phyloP scores from a whole-genome alignment of 2,329 filamentous ascomycete genomes.

The Cryphonectria naterciae region DNA sequence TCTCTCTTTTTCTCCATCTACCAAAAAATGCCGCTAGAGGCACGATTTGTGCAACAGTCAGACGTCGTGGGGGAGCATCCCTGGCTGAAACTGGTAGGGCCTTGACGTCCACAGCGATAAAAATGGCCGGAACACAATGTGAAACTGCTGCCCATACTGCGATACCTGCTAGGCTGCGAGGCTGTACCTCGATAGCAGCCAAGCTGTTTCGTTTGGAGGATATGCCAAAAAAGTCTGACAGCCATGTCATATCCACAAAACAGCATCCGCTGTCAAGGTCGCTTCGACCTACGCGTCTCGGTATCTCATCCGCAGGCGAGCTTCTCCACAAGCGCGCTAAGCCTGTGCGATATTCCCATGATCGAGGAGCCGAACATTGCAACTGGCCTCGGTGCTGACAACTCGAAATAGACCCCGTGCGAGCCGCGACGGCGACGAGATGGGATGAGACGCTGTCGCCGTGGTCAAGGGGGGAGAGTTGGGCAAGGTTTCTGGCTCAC shows the following conservation, averaged over 20 bases:
- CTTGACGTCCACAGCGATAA: constrained; percentile 30
- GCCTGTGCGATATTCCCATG: constrained; percentile 14
- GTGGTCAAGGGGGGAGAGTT: neutral
- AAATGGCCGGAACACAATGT: constrained; percentile 34
- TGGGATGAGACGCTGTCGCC: constrained; percentile 14
- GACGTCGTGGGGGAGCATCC: constrained; percentile 31
- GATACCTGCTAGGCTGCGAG: constrained; percentile 17
- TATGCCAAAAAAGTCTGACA: constrained; percentile 9
- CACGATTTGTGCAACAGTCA: neutral
- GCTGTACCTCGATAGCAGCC: constrained; percentile 7
- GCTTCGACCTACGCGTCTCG: constrained; percentile 20
- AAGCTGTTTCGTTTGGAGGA: constrained; percentile 7
- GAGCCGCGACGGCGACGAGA: neutral
- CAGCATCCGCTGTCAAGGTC: neutral
- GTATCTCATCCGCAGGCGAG: constrained; percentile 13
- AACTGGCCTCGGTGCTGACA: constrained; percentile 2
- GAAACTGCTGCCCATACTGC: constrained; percentile 39
- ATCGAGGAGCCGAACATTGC: constrained; percentile 1
- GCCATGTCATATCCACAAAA: neutral
- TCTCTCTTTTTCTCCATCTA: neutral
- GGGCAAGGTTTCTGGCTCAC: neutral
- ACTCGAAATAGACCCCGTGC: constrained; percentile 1
- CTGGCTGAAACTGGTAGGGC: constrained; percentile 37
- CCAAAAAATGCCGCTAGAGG: constrained; percentile 7
- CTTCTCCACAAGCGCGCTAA: constrained; percentile 12